Evolutionary conservation across 495 filamentous ascomycete genomes (phyloP).

Genomic region (Talaromyces thailandensis): DNA sequence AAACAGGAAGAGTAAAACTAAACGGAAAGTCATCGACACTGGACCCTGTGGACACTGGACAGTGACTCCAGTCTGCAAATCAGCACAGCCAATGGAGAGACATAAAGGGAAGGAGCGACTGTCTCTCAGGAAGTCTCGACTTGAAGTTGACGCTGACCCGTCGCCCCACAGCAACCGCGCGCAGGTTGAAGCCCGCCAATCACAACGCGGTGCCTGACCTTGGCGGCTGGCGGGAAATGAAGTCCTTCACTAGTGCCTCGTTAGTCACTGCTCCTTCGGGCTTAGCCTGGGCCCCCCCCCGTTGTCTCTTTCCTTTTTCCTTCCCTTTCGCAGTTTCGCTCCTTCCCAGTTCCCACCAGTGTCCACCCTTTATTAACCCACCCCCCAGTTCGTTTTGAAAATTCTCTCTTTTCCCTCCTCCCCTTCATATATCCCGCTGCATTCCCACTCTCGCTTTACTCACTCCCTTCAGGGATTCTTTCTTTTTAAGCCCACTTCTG

Average conservation of each 20-base stretch:
- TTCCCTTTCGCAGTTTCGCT: neutral
- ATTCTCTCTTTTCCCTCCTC: slow-evolving; percentile 14
- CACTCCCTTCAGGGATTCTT: slow-evolving; percentile 1
- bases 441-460: neutral
- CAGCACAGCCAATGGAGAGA: neutral
- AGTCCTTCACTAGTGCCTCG: neutral
- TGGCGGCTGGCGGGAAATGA: slow-evolving; percentile 1
- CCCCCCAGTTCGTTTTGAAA: slow-evolving; percentile 1
- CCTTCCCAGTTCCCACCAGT: slow-evolving; percentile 1
- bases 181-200: neutral
- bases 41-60: too few relatives aligned
- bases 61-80: too few relatives aligned
- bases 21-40: too few relatives aligned
- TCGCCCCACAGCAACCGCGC: neutral
- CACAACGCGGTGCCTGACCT: slow-evolving; percentile 2
- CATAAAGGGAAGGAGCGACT: neutral
- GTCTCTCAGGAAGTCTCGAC: slow-evolving; percentile 1
- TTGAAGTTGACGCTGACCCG: neutral
- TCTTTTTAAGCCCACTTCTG: neutral
- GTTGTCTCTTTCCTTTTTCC: slow-evolving; percentile 4
- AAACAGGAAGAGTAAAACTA: neutral
- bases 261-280: neutral
- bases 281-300: neutral
- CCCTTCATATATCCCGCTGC: slow-evolving; percentile 6
- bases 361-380: slow-evolving; percentile 8